Evolutionary conservation across 805 yeast genomes (phyloP).

Genomic region (Nematodospora valgi): DNA sequence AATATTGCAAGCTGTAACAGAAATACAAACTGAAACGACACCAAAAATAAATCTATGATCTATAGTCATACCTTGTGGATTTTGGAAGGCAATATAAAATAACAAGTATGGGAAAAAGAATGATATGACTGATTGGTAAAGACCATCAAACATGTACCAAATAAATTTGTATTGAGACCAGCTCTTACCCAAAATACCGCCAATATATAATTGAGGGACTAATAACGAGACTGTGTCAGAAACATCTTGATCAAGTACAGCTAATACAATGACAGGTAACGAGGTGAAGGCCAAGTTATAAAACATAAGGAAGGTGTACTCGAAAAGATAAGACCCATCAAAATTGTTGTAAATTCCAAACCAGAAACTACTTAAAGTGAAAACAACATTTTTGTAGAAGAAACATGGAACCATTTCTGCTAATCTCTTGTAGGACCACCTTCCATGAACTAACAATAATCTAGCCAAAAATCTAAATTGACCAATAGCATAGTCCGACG

Average conservation of each 20-base stretch:
- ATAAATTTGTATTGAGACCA: constrained; percentile 61
- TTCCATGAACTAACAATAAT: constrained; percentile 72
- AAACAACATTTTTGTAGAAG: constrained; percentile 73
- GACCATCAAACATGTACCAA: constrained; percentile 64
- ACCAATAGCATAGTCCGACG: constrained; percentile 79
- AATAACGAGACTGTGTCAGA: constrained; percentile 59
- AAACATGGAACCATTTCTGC: constrained; percentile 78
- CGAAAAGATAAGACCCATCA: constrained; percentile 75
- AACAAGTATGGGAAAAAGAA: constrained; percentile 66
- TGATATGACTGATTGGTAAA: constrained; percentile 67
- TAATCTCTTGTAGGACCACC: constrained; percentile 74
- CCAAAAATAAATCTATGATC: constrained; percentile 76
- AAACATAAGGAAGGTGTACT: constrained; percentile 73
- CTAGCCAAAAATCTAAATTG: constrained; percentile 69
- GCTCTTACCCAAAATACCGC: constrained; percentile 62
- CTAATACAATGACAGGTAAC: constrained; percentile 70
- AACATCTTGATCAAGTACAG: constrained; percentile 74
- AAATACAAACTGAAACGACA: constrained; percentile 53
- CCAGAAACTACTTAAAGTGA: constrained; percentile 75
- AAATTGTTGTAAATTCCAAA: constrained; percentile 64
- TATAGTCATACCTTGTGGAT: constrained; percentile 52
- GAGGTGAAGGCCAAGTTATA: constrained; percentile 82
- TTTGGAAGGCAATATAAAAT: constrained; percentile 39
- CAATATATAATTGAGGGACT: constrained; percentile 67
- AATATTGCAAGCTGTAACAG: constrained; percentile 62